Base-by-base conservation (phyloP, 768 basidiomycete species). In the Leccinum longicurvipes region DNA sequence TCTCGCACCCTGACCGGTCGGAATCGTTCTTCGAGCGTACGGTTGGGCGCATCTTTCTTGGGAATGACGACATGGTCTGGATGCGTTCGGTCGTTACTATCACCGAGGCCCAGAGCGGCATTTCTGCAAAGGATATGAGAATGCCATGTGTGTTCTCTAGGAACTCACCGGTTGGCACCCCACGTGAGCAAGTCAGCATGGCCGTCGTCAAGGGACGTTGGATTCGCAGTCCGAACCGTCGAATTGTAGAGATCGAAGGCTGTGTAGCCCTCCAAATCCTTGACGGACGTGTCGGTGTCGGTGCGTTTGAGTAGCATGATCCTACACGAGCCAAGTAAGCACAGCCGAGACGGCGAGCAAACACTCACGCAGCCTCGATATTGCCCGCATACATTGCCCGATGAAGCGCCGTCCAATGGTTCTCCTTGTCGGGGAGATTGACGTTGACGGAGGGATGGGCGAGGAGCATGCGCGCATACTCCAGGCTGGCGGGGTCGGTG, bases 201-300 rank as follows among this genome's bases (percentile, higher is more conserved):
- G 48, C 59, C 65, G 10, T 61, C 67, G 3, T 70, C 62, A 67
- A 66, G 77, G 62, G 67, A 60, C 2, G 66, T 61, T 4, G 87
- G 88, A 56, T 84, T 83, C 4, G 89, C 90, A 27, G 82, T 88
- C 66, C 82, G 78, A 58, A 96, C 74, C 0, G 93, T 96, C 4
- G 89, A 88, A 67, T 98, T 98, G 73, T 93, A 97, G 31, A 98
- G 73, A 66, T 98, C 95, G 58, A 93, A 93, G 0, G 93, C 85
- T 0, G 92, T 93, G 69, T 95, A 89, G 0, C 91, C 96, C 62
- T 98, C 96, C 27, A 76, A 65, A 65, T 98, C 96, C 67, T 92
- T 93, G 55, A 89, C 60, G 5, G 79, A 73, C 0, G 76, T 72
- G 67, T 97, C 91, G 23, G 83, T 83, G 63, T 96, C 93, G 21